Evolutionary conservation across 768 basidiomycete species (phyloP).

Genomic region (Lyophyllum semitale): DNA sequence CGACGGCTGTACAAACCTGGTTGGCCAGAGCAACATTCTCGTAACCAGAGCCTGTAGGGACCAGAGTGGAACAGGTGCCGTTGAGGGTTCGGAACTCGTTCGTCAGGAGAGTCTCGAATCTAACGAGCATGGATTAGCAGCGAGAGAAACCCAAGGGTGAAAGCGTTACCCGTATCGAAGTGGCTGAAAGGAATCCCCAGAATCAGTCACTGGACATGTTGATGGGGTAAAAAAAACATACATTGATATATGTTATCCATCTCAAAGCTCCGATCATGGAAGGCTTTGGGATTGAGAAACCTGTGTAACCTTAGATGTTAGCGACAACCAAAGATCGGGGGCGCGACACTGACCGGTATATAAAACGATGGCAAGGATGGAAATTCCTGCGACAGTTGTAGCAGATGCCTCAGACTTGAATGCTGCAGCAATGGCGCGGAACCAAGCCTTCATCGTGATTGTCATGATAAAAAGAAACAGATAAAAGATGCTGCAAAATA

Average conservation of each 20-base stretch:
- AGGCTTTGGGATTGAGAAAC: slow-evolving; percentile 59
- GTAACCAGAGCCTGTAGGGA: slow-evolving; percentile 67
- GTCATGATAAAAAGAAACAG: slow-evolving; percentile 58
- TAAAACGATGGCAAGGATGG: slow-evolving; percentile 51
- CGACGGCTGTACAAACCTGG: slow-evolving; percentile 78
- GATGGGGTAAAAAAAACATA: slow-evolving; percentile 19
- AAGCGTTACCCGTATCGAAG: slow-evolving; percentile 41
- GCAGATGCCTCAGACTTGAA: slow-evolving; percentile 62
- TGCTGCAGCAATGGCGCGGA: slow-evolving; percentile 64
- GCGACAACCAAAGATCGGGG: slow-evolving; percentile 27
- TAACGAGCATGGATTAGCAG: slow-evolving; percentile 26
- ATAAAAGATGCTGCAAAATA: slow-evolving; percentile 50
- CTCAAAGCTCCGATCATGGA: slow-evolving; percentile 68
- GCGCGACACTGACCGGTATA: slow-evolving; percentile 38
- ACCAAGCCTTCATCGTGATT: slow-evolving; percentile 74
- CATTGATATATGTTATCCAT: slow-evolving; percentile 71
- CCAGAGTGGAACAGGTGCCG: slow-evolving; percentile 58
- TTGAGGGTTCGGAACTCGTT: slow-evolving; percentile 81
- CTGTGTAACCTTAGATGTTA: slow-evolving; percentile 22
- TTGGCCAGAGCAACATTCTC: slow-evolving; percentile 55
- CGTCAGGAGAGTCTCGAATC: slow-evolving; percentile 73
- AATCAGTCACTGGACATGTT: neutral
- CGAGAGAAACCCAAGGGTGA: slow-evolving; percentile 50
- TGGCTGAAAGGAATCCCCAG: slow-evolving; percentile 27
- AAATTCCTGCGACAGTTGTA: slow-evolving; percentile 45